Evolutionary conservation across 768 basidiomycete species (phyloP), one percentile per base, ranked within the genome.

Genomic region (Mycena floridula): DNA sequence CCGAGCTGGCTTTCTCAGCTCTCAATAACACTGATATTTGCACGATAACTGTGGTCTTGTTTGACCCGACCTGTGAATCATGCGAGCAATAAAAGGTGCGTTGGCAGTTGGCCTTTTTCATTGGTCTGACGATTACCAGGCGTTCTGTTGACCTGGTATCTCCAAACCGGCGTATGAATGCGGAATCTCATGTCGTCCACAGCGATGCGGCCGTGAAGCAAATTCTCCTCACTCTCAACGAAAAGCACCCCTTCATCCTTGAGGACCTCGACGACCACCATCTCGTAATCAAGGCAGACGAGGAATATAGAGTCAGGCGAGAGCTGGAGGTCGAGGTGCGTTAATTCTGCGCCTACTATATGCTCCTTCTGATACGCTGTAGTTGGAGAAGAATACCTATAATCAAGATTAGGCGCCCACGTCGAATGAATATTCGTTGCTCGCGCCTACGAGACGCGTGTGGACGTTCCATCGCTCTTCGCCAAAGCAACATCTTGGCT

Each of bases 201-300:
- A 91, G 90, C 57, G 90, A 93, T 60, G 80, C 88, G 2, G 89
- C 89, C 1, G 90, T 93, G 48, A 93, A 92, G 63, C 88, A 91
- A 59, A 89, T 92, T 44, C 70, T 92, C 26, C 68, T 90, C 42
- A 68, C 79, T 25, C 79, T 92, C 82, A 87, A 92, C 58, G 86
- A 91, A 56, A 82, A 76, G 56, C 70, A 77, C 7, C 77, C 72
- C 43, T 93, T 93, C 60, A 82, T 93, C 50, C 87, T 93, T 48
- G 85, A 91, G 54, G 90, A 93, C 54, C 61, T 93, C 21, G 90
- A 92, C 57, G 87, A 90, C 53, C 76, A 79, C 49, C 88, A 91
- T 63, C 55, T 93, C 2, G 79, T 92, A 43, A 85, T 92, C 60
- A 86, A 85, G 55, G 82, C 83, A 2, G 90, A 92, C 46, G 80